These are phyloP conservation scores for Athelia sp. DNA, from an alignment of 1,284 basidiomycete species.

Conservation along the genomic window DNA sequence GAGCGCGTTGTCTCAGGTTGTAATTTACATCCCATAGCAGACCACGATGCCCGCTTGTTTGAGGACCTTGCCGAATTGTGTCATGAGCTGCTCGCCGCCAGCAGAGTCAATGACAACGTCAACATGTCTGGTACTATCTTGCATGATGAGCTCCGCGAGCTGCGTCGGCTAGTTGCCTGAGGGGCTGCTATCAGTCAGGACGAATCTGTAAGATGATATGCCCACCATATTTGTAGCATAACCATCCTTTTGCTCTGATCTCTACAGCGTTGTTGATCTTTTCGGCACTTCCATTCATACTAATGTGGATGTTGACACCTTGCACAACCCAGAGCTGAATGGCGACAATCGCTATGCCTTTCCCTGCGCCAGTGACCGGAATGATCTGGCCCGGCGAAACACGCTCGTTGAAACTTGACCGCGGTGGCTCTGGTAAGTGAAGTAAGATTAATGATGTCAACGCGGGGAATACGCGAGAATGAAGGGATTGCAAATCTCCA, in stretches of 20 bases:
- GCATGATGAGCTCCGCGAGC: slow-evolving; percentile 46
- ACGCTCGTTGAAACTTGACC: slow-evolving; percentile 63
- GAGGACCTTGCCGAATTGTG: slow-evolving; percentile 53
- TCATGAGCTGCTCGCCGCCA: slow-evolving; percentile 73
- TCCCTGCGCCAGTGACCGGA: slow-evolving; percentile 77
- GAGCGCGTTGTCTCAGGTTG: slow-evolving; percentile 8
- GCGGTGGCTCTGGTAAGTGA: slow-evolving; percentile 53
- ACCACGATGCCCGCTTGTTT: slow-evolving; percentile 71
- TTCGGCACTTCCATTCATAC: slow-evolving; percentile 65
- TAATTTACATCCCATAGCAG: slow-evolving; percentile 67
- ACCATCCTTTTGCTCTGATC: slow-evolving; percentile 77
- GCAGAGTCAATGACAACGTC: slow-evolving; percentile 80
- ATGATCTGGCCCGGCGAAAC: slow-evolving; percentile 66
- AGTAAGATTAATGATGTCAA: neutral
- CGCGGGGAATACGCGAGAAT: neutral
- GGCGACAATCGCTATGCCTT: slow-evolving; percentile 78
- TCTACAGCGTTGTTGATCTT: slow-evolving; percentile 67
- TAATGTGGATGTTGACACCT: slow-evolving; percentile 81
- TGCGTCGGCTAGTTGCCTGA: slow-evolving; percentile 64
- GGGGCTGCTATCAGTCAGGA: neutral
- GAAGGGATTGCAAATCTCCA: slow-evolving; percentile 46
- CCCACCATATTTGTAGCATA: slow-evolving; percentile 67
- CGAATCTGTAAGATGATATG: slow-evolving; percentile 1
- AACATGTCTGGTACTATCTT: slow-evolving; percentile 25
- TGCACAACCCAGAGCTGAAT: slow-evolving; percentile 75